These are phyloP conservation scores for Phytophthora pluvialis DNA, from an alignment of 352 stramenopile species.

Conservation along the genomic window DNA sequence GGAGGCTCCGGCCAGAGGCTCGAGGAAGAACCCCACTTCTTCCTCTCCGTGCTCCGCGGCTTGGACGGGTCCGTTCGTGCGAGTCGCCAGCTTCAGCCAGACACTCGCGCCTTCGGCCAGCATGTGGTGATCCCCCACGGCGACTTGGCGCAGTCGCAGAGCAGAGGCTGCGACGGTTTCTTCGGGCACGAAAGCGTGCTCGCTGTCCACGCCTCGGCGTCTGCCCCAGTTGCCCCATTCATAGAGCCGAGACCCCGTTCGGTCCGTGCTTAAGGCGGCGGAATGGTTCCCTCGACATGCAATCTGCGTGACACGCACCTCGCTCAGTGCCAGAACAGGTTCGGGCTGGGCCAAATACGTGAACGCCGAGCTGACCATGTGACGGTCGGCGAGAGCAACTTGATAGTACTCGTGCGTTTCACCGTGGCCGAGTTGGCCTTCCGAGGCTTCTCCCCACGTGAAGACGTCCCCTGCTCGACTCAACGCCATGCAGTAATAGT, in stretches of 20 bases:
- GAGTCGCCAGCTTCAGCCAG: conserved; percentile 50
- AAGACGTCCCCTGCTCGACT: conserved; percentile 75
- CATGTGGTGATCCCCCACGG: conserved; percentile 61
- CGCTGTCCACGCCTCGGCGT: conserved; percentile 50
- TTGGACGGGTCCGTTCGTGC: conserved; percentile 16
- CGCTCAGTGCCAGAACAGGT: conserved; percentile 58
- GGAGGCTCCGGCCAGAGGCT: conserved; percentile 28
- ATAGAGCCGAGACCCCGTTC: conserved; percentile 47
- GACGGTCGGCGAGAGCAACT: conserved; percentile 65
- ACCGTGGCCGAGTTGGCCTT: conserved; percentile 73
- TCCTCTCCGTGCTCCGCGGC: conserved; percentile 10
- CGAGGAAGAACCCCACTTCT: conserved; percentile 37
- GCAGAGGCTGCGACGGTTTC: conserved; percentile 30
- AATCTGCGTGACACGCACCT: conserved; percentile 51
- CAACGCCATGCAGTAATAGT: conserved; percentile 72
- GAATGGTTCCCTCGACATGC: conserved; percentile 68
- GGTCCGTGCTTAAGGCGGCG: conserved; percentile 44
- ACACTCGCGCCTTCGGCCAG: conserved; percentile 69
- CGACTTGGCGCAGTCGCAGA: conserved; percentile 50
- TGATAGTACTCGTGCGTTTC: conserved; percentile 60
- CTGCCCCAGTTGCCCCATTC: conserved; percentile 82
- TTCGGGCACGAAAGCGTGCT: conserved; percentile 68
- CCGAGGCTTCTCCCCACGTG: conserved; percentile 77
- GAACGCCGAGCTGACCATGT: conserved; percentile 74
- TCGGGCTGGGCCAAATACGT: conserved; percentile 71